phyloP scores from a whole-genome alignment of 169 alveolate species.

The Pseudocohnilembus persalinus region DNA sequence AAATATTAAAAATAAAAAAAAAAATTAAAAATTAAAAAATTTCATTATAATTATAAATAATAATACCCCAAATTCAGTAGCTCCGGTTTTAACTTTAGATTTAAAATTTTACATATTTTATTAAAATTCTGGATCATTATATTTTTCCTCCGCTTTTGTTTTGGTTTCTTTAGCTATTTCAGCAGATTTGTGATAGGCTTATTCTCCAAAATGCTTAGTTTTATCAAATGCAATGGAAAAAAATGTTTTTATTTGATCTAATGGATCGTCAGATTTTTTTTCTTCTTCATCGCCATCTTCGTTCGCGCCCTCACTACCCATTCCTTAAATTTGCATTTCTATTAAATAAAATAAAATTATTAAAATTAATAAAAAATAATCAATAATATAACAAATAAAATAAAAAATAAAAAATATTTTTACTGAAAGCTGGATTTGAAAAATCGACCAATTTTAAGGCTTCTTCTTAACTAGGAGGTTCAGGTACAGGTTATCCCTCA shows the following conservation, averaged over 20 bases:
- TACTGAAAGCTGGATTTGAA: conserved; percentile 15
- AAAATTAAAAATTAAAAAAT: too few relatives aligned
- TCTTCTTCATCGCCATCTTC: background rate
- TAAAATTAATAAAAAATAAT: background rate
- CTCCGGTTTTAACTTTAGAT: background rate
- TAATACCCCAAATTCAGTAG: background rate
- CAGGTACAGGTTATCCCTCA: conserved; percentile 19
- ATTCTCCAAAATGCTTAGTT: conserved; percentile 1
- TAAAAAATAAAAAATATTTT: background rate
- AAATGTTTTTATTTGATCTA: conserved; percentile 14
- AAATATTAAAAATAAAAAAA: too few relatives aligned
- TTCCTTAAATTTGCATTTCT: conserved; percentile 15
- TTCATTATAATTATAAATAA: too few relatives aligned
- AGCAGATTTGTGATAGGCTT: conserved; percentile 9
- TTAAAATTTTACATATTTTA: background rate
- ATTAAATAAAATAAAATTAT: background rate
- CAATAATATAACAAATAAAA: background rate
- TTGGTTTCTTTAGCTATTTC: background rate
- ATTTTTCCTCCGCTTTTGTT: conserved; percentile 4
- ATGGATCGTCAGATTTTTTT: background rate
- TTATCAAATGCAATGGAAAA: conserved; percentile 2
- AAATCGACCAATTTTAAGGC: conserved; percentile 16
- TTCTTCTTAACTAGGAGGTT: conserved; percentile 21
- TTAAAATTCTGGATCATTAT: conserved; percentile 5
- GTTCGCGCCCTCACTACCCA: background rate